Percentiles rank a stretch among this genome's conserved stretches.
Conservation (phyloP, 2,329 filamentous ascomycete genomes). For the Penicillium sp. region DNA sequence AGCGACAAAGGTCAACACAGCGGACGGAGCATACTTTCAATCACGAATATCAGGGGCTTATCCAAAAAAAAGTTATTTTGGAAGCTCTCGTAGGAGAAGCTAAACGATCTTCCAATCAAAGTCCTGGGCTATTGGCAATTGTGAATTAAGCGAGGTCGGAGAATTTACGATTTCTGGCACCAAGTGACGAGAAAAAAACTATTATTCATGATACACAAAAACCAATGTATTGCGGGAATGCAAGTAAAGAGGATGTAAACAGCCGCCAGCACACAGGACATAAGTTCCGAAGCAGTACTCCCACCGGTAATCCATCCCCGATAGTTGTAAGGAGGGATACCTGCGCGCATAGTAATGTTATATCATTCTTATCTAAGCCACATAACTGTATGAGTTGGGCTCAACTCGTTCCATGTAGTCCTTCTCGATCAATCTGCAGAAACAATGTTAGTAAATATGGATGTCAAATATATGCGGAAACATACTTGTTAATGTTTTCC, state of each 20-base stretch:
- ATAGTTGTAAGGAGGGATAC: background rate
- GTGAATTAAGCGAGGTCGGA: background rate
- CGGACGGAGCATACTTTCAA: background rate
- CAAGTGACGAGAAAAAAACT: background rate
- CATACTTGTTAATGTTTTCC: constrained; percentile 91
- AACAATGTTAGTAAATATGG: background rate
- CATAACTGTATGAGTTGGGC: constrained; percentile 66
- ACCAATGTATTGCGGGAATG: background rate
- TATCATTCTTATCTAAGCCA: constrained; percentile 53
- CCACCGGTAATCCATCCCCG: background rate
- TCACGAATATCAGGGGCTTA: background rate
- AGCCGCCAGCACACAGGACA: background rate
- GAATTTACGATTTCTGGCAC: background rate
- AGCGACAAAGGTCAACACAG: background rate
- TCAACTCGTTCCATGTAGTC: constrained; percentile 86
- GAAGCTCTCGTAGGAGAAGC: background rate
- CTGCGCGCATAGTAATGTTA: background rate
- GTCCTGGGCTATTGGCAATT: too few relatives aligned
- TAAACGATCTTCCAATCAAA: too few relatives aligned
- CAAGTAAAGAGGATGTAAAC: background rate
- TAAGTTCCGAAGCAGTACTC: background rate
- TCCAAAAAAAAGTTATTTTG: background rate
- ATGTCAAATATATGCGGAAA: constrained; percentile 19
- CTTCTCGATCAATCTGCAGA: constrained; percentile 78
- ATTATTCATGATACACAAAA: background rate